Conservation (phyloP, 1,139 yeast species). For the Suhomyces yuchorum region DNA sequence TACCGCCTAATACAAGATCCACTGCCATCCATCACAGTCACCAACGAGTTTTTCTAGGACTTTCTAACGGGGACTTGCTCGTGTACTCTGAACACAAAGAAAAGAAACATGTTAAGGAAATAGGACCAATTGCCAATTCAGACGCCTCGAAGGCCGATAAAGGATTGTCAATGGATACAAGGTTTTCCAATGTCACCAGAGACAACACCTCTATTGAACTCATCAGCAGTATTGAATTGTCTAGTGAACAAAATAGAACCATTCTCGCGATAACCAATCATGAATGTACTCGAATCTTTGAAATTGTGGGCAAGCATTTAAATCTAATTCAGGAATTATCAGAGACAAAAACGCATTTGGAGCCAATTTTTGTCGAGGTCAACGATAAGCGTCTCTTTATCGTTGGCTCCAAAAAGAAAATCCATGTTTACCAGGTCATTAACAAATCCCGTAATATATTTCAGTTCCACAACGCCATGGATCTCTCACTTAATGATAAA, state of each 20-base stretch:
- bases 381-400: constrained; percentile 26
- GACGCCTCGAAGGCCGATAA: background rate
- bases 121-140: background rate
- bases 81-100: constrained; percentile 20
- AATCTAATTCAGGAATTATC: constrained; percentile 35
- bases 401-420: constrained; percentile 35
- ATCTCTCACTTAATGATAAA: constrained; percentile 34
- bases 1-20: constrained; percentile 25
- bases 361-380: constrained; percentile 22
- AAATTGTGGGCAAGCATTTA: constrained; percentile 38
- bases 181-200: constrained; percentile 29
- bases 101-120: background rate
- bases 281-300: constrained; percentile 34
- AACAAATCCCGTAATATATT: constrained; percentile 36
- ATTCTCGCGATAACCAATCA: constrained; percentile 30
- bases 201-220: constrained; percentile 25
- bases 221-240: constrained; percentile 22
- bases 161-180: constrained; percentile 18
- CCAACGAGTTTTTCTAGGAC: constrained; percentile 36
- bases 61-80: constrained; percentile 38
- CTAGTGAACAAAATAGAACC: constrained; percentile 25
- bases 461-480: constrained; percentile 29
- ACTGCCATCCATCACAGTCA: constrained; percentile 27
- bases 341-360: constrained; percentile 25
- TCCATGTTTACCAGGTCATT: constrained; percentile 30